These are phyloP conservation scores for Acer campestre DNA, from an alignment of 345 rosid species.

Conservation along the genomic window DNA sequence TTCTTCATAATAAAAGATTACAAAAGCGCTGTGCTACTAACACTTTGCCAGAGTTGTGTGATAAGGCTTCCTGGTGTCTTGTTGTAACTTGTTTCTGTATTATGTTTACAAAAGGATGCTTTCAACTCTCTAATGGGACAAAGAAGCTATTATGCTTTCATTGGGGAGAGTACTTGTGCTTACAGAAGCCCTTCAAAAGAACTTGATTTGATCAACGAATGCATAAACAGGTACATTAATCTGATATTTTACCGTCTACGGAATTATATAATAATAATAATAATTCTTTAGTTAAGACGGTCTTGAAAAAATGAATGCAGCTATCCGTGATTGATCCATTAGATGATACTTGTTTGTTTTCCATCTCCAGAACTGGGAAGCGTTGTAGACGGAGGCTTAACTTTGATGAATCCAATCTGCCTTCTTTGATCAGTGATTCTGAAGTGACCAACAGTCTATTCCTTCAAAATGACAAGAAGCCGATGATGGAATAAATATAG, in stretches of 20 bases:
- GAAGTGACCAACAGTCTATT: not conserved
- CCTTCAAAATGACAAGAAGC: not conserved
- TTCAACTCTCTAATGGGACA: constrained; percentile 10
- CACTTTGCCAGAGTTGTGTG: too few species aligned
- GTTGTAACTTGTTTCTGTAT: not conserved
- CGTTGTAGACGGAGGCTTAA: constrained; percentile 1
- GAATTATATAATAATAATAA: too few species aligned
- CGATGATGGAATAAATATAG: not conserved
- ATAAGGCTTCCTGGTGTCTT: too few species aligned
- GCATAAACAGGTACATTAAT: constrained; percentile 8
- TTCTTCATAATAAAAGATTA: not conserved
- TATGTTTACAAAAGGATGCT: constrained; percentile 14
- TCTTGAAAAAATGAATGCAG: too few species aligned
- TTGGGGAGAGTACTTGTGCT: not conserved
- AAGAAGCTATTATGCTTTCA: constrained; percentile 13
- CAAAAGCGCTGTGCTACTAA: not conserved
- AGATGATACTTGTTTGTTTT: not conserved
- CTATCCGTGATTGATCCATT: too few species aligned
- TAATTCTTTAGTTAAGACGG: too few species aligned
- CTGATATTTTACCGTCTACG: not conserved
- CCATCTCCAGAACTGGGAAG: not conserved
- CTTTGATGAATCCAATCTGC: not conserved
- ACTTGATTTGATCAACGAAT: not conserved
- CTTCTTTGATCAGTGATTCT: constrained; percentile 8
- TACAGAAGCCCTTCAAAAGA: constrained; percentile 21